Evolutionary conservation across 805 yeast genomes (phyloP), one percentile per base, ranked within the genome.

Genomic region (Cyberlindnera euphorbiiphila): DNA sequence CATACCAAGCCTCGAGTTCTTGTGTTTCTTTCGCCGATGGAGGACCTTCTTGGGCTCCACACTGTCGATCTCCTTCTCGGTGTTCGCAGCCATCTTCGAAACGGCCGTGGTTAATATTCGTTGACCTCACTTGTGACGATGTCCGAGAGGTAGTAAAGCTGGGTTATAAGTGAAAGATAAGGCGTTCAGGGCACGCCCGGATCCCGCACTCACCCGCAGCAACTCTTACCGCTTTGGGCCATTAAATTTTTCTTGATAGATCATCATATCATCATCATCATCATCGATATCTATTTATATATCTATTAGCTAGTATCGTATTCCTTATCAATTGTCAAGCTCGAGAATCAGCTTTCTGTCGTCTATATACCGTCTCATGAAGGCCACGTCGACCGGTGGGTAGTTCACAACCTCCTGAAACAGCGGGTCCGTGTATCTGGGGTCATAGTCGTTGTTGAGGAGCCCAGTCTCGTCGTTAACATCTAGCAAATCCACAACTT

Each of bases 21-120:
- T 67, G 57, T 80, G 87, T n/a, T n/a, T n/a, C 43, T 69, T 74
- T 45, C 79, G 64, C 37, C 85, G 62, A 13, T 41, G 50, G 2
- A 23, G 29, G 11, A 32, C 29, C 25, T 24, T 17, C 34, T 15
- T 32, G 24, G 13, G 23, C 36, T 28, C 18, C 29, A 41, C 24
- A 16, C 11, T n/a, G 26, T 22, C 16, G 9, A 7, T 12, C 9
- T 17, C 15, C 19, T n/a, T 30, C 13, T 17, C 31, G 18, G 16
- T 22, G 8, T 17, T n/a, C n/a, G n/a, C n/a, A n/a, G n/a, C n/a
- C n/a, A n/a, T n/a, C n/a, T n/a, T n/a, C n/a, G n/a, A n/a, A n/a
- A n/a, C n/a, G n/a, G n/a, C n/a, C n/a, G n/a, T n/a, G n/a, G n/a
- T n/a, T n/a, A n/a, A n/a, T n/a, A n/a, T n/a, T n/a, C n/a, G n/a